Evolutionary conservation across 768 basidiomycete species (phyloP).

Genomic region (Russula virescens): DNA sequence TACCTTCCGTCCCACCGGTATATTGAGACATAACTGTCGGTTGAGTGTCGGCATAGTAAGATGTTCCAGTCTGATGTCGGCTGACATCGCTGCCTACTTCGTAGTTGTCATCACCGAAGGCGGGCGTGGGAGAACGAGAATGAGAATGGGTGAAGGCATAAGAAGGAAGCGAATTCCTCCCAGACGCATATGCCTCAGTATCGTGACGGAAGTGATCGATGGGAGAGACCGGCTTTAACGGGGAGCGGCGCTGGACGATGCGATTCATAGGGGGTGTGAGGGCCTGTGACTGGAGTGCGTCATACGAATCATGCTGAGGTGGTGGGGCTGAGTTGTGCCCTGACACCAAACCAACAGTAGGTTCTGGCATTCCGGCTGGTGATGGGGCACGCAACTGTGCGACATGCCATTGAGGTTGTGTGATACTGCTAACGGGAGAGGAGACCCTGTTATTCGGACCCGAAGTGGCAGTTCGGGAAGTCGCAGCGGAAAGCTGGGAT

Average conservation of each 20-base stretch:
- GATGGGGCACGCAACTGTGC: constrained; percentile 7
- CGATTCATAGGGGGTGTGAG: constrained; percentile 19
- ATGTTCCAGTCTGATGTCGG: constrained; percentile 45
- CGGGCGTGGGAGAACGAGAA: constrained; percentile 74
- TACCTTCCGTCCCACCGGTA: constrained; percentile 3
- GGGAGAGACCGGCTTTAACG: constrained; percentile 28
- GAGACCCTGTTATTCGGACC: neutral
- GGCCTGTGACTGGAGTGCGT: constrained; percentile 6
- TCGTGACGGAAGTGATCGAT: constrained; percentile 61
- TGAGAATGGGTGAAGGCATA: constrained; percentile 56
- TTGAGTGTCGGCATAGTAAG: constrained; percentile 9
- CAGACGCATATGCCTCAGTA: constrained; percentile 65
- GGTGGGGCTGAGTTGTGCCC: neutral
- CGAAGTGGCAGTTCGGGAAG: neutral
- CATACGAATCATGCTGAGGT: neutral
- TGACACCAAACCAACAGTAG: constrained; percentile 13
- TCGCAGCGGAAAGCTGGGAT: constrained; percentile 10
- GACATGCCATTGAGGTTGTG: neutral
- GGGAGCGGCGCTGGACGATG: constrained; percentile 15
- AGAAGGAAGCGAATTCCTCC: constrained; percentile 44
- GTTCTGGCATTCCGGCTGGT: neutral
- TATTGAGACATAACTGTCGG: constrained; percentile 3
- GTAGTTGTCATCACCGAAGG: constrained; percentile 68
- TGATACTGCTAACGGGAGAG: neutral
- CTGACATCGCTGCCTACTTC: constrained; percentile 50